A percentile compares a stretch with the other conserved stretches of the same genome.
These are phyloP conservation scores for Protomyces inouyei DNA, from an alignment of 1,139 yeast species.

Conservation along the genomic window DNA sequence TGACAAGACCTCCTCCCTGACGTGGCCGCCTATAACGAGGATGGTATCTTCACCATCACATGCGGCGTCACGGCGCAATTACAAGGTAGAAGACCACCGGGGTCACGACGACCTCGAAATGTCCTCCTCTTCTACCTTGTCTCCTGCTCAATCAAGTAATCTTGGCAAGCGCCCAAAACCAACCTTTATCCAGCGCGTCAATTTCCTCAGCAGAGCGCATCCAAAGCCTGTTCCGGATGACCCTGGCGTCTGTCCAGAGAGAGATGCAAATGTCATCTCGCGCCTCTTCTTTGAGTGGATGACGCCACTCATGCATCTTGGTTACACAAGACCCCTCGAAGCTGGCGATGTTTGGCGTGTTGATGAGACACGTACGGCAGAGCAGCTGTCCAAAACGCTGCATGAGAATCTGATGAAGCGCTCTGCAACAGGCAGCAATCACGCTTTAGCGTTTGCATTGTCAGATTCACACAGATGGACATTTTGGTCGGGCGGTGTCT, in stretches of 20 bases:
- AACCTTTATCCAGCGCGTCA: conserved; percentile 2
- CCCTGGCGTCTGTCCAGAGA: conserved; percentile 20
- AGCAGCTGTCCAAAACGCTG: conserved; percentile 48
- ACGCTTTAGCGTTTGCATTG: conserved; percentile 47
- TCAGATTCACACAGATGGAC: conserved; percentile 55
- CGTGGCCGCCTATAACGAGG: no score
- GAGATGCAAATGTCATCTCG: conserved; percentile 68
- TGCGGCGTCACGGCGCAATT: not conserved
- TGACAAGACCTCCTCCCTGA: not conserved
- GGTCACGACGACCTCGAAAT: not conserved
- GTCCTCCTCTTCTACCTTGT: not conserved
- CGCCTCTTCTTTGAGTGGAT: conserved; percentile 84
- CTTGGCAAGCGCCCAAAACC: not conserved
- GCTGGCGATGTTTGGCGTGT: conserved; percentile 59
- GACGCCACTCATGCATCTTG: conserved; percentile 80
- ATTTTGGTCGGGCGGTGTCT: conserved; percentile 46
- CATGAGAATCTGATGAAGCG: conserved; percentile 45
- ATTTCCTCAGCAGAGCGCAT: conserved; percentile 19
- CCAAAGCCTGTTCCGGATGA: conserved; percentile 16
- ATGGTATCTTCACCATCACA: no score
- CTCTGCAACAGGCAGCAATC: conserved; percentile 34
- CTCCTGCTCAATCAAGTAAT: not conserved
- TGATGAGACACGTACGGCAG: conserved; percentile 42
- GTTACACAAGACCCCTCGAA: conserved; percentile 62
- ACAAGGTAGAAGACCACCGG: not conserved